Evolutionary conservation across 164 flowering plant genomes (phyloP).

Genomic region (Pachysandra terminalis): DNA sequence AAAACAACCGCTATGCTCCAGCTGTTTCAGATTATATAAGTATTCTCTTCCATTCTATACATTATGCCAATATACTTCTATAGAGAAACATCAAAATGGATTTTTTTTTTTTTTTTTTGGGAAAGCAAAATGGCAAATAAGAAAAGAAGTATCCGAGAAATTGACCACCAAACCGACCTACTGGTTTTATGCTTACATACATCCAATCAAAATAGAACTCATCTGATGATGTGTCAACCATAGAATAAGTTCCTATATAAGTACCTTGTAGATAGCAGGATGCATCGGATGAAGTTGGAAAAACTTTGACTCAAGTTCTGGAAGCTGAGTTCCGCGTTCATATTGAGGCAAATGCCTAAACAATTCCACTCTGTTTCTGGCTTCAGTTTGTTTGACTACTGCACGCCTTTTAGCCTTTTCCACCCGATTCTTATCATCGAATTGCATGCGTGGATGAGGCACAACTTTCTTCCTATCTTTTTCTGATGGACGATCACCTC

Average conservation of each 20-base stretch:
- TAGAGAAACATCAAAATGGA: no score
- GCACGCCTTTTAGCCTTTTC: conserved; percentile 90
- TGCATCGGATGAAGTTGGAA: conserved; percentile 83
- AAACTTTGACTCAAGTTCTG: conserved; percentile 81
- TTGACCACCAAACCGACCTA: background rate
- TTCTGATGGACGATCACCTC: conserved; percentile 61
- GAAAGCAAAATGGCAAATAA: background rate
- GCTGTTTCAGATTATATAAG: background rate
- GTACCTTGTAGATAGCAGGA: conserved; percentile 93
- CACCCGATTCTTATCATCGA: conserved; percentile 71
- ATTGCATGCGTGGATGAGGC: conserved; percentile 80
- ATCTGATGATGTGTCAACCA: background rate
- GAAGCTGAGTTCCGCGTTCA: conserved; percentile 91
- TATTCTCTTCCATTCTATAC: background rate
- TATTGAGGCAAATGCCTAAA: conserved; percentile 83
- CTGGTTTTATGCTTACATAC: background rate
- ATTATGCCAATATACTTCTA: no score
- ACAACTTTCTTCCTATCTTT: conserved; percentile 86
- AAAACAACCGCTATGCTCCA: background rate
- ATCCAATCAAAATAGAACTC: background rate
- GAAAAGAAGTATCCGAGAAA: background rate
- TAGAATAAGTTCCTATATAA: conserved; percentile 23
- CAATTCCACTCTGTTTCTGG: conserved; percentile 80
- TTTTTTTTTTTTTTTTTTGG: no score
- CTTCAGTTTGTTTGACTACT: conserved; percentile 83